phyloP scores from a whole-genome alignment of 352 stramenopile species.

The Globisporangium orthogonon region DNA sequence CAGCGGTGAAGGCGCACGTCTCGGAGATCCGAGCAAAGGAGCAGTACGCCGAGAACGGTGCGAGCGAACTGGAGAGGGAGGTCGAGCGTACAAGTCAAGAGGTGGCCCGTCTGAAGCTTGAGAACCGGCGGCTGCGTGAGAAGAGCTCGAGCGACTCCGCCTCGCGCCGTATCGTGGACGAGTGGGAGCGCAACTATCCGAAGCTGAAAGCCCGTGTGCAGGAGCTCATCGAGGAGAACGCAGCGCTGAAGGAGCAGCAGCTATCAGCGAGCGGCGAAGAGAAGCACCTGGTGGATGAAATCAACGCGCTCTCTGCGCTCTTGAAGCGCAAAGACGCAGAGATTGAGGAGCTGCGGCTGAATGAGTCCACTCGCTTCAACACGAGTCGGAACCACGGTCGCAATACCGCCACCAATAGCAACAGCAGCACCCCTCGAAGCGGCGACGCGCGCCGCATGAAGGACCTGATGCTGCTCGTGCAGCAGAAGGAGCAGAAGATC shows the following conservation, averaged over 20 bases:
- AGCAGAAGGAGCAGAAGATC: conserved; percentile 76
- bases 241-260: conserved; percentile 38
- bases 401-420: conserved; percentile 2
- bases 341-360: conserved; percentile 25
- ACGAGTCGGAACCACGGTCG: conserved; percentile 7
- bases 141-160: conserved; percentile 2
- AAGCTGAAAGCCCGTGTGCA: conserved; percentile 42
- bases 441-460: conserved; percentile 34
- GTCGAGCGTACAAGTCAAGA: conserved; percentile 27
- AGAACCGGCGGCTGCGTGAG: conserved; percentile 42
- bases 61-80: conserved; percentile 20
- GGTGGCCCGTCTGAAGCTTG: conserved; percentile 41
- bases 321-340: conserved; percentile 49
- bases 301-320: conserved; percentile 40
- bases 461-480: conserved; percentile 37
- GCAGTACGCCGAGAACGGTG: conserved; percentile 9
- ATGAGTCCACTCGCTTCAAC: conserved; percentile 10
- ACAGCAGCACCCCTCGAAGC: conserved; percentile 7
- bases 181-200: conserved; percentile 35
- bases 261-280: conserved; percentile 31
- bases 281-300: conserved; percentile 36
- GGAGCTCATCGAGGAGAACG: conserved; percentile 44
- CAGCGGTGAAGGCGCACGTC: conserved; percentile 9
- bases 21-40: conserved; percentile 2
- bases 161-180: conserved; percentile 9